Evolutionary conservation across 1,284 basidiomycete species (phyloP).

Genomic region (Trametes pubescens): DNA sequence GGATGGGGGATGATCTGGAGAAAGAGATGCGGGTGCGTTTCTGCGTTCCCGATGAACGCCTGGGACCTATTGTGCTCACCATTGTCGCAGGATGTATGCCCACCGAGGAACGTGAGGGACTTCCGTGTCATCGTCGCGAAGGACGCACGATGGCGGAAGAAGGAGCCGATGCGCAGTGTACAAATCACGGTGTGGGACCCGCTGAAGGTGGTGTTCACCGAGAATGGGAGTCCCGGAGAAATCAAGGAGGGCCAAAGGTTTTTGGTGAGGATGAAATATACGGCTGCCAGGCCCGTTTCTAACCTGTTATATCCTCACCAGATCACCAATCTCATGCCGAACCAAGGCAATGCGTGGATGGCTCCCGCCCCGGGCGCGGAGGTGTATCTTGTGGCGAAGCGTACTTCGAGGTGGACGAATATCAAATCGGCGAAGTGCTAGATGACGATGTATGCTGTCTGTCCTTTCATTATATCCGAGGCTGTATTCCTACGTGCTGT

Average conservation of each 20-base stretch:
- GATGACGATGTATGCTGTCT: background rate
- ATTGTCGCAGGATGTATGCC: constrained; percentile 65
- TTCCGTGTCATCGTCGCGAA: constrained; percentile 83
- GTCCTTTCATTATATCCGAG: background rate
- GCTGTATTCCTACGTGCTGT: constrained; percentile 2
- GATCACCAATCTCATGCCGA: constrained; percentile 42
- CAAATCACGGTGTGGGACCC: constrained; percentile 91
- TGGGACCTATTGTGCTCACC: background rate
- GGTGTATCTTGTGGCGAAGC: constrained; percentile 40
- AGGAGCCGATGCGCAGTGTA: constrained; percentile 64
- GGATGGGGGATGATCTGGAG: constrained; percentile 67
- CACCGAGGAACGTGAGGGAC: constrained; percentile 79
- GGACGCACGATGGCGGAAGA: constrained; percentile 68
- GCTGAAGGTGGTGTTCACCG: constrained; percentile 57
- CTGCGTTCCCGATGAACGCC: background rate
- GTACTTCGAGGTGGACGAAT: constrained; percentile 38
- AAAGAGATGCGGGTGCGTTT: constrained; percentile 61
- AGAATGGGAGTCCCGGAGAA: constrained; percentile 58
- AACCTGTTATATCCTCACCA: constrained; percentile 3
- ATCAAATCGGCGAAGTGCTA: constrained; percentile 24
- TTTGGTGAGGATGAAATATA: constrained; percentile 55
- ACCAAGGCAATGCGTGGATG: constrained; percentile 41
- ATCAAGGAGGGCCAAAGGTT: constrained; percentile 77
- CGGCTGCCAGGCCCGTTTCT: background rate
- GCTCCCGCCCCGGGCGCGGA: constrained; percentile 33